These are phyloP conservation scores for Suillus decipiens DNA, from an alignment of 768 basidiomycete genomes.

Conservation along the genomic window DNA sequence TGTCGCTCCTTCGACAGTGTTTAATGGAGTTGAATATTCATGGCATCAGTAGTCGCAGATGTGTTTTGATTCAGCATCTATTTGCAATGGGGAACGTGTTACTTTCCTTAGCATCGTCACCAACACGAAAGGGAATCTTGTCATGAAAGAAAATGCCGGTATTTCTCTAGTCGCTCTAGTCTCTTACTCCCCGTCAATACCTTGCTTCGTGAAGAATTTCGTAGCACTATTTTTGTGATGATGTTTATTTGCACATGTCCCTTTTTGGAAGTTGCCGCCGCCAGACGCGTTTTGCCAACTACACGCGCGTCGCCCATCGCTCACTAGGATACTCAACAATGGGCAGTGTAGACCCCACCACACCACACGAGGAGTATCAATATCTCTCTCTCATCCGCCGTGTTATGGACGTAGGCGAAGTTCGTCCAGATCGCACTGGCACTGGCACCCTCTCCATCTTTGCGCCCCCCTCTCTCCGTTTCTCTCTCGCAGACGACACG, in stretches of 20 bases:
- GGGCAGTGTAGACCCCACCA: conserved; percentile 7
- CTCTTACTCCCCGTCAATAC: not conserved
- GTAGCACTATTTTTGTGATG: not conserved
- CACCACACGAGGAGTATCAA: conserved; percentile 79
- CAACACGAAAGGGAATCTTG: too few species aligned
- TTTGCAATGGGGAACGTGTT: too few species aligned
- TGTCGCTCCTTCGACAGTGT: too few species aligned
- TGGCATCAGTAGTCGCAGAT: too few species aligned
- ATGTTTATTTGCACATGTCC: not conserved
- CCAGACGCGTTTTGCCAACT: not conserved
- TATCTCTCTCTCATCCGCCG: conserved; percentile 82
- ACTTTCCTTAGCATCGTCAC: too few species aligned
- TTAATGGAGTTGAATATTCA: too few species aligned
- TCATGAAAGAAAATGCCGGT: too few species aligned
- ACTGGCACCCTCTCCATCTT: conserved; percentile 93
- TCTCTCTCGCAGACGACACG: conserved; percentile 74
- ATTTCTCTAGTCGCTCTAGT: not conserved
- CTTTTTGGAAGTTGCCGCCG: not conserved
- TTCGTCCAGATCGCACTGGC: conserved; percentile 88
- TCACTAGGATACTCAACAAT: conserved; percentile 3
- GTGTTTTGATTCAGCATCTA: too few species aligned
- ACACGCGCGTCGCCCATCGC: not conserved
- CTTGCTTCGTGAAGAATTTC: not conserved
- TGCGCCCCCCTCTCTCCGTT: conserved; percentile 87
- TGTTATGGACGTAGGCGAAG: conserved; percentile 75